Evolutionary conservation across 768 basidiomycete species (phyloP).

Genomic region (Tylopilus plumbeoviolaceoides): DNA sequence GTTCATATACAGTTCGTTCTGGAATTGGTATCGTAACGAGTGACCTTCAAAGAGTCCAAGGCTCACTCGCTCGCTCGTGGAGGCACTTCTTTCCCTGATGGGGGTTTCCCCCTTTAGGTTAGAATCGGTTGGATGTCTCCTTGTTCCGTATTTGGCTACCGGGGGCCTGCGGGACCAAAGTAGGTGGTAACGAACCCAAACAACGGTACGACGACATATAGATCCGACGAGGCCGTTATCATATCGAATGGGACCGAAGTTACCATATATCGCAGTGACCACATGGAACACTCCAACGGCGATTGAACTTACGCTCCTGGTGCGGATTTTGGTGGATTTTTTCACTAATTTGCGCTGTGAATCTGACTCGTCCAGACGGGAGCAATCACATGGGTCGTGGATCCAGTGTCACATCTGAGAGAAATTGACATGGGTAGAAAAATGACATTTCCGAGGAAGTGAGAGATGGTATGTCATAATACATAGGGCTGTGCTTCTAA

Average conservation of each 20-base stretch:
- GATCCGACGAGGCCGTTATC: slow-evolving; percentile 15
- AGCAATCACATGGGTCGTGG: not conserved
- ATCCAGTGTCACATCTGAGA: slow-evolving; percentile 1
- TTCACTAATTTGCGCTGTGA: not conserved
- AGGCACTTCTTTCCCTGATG: slow-evolving; percentile 6
- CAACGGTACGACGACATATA: slow-evolving; percentile 20
- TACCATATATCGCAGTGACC: not conserved
- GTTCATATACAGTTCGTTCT: slow-evolving; percentile 3
- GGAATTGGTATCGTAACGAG: slow-evolving; percentile 1
- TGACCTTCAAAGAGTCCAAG: not conserved
- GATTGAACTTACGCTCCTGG: not conserved
- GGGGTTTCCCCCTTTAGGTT: slow-evolving; percentile 2
- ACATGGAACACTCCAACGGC: slow-evolving; percentile 8
- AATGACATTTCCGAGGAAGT: slow-evolving; percentile 18
- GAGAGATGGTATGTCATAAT: not conserved
- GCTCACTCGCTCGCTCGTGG: not conserved
- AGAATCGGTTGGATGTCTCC: not conserved
- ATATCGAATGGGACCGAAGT: not conserved
- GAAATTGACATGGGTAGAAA: not conserved
- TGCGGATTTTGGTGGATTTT: slow-evolving; percentile 9
- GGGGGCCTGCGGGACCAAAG: slow-evolving; percentile 3
- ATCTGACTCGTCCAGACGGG: slow-evolving; percentile 8
- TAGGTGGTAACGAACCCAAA: slow-evolving; percentile 20
- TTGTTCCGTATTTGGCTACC: slow-evolving; percentile 15
- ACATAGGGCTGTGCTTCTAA: not conserved